These are phyloP conservation scores for Protomyces lactucae-debilis DNA, from an alignment of 1,139 yeast genomes.

Conservation along the genomic window DNA sequence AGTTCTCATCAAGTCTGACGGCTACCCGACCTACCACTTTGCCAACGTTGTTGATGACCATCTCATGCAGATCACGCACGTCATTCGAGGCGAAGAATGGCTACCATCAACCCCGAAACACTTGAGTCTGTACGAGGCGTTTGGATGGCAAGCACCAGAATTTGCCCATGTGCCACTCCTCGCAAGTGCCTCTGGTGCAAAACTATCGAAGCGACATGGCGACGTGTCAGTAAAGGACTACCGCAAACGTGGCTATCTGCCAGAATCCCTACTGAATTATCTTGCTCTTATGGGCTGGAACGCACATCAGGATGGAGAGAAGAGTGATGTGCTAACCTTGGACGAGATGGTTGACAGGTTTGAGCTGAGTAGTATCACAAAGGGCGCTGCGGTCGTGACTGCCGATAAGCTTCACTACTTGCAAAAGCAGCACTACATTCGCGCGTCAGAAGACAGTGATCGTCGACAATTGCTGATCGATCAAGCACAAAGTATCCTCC, in stretches of 20 bases:
- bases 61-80: slow-evolving; percentile 86
- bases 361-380: slow-evolving; percentile 66
- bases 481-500: slow-evolving; percentile 3
- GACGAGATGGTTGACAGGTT: slow-evolving; percentile 50
- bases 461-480: slow-evolving; percentile 7
- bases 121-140: slow-evolving; percentile 74
- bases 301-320: slow-evolving; percentile 24
- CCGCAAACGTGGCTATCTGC: slow-evolving; percentile 53
- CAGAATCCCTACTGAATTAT: slow-evolving; percentile 83
- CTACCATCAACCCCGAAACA: slow-evolving; percentile 93
- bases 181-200: slow-evolving; percentile 69
- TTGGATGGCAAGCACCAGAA: slow-evolving; percentile 78
- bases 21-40: slow-evolving; percentile 91
- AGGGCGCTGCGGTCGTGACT: slow-evolving; percentile 90
- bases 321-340: slow-evolving; percentile 54
- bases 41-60: slow-evolving; percentile 96
- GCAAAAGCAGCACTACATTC: slow-evolving; percentile 42
- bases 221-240: slow-evolving; percentile 57
- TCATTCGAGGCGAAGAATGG: slow-evolving; percentile 97
- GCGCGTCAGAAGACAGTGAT: slow-evolving; percentile 5
- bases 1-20: slow-evolving; percentile 81
- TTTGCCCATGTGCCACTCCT: slow-evolving; percentile 86
- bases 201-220: slow-evolving; percentile 79
- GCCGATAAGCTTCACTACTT: slow-evolving; percentile 67
- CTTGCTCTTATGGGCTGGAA: slow-evolving; percentile 94